Evolutionary conservation across 495 filamentous ascomycete genomes (phyloP), one percentile per base, ranked within the genome.

Genomic region (Barbatosphaeria neglecta): DNA sequence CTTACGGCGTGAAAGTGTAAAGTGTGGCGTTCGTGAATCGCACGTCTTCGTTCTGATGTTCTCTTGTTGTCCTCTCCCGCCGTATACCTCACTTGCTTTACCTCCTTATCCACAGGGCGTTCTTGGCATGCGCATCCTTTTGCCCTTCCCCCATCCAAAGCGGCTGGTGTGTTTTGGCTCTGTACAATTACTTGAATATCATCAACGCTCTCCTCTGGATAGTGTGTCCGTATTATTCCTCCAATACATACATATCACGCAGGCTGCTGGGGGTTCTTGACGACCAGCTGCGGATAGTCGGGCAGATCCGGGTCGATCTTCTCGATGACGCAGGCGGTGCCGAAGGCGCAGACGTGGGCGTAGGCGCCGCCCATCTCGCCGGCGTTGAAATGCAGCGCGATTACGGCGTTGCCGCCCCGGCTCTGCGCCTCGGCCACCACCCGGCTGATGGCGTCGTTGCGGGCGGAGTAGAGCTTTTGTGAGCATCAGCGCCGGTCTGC

Each of bases 261-360:
- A 10, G 27, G 27, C 9, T 13, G 27, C 27, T 13, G 2, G 15
- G n/a, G 15, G 4, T 20, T 39, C n/a, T 10, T 17, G 15, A 13
- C 37, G 37, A 41, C n/a, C 31, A 52, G 43, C 42, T 53, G 46
- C 13, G 42, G 38, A 13, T 47, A 24, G 6, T 31, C 42, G 11
- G 37, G 16, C 15, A 19, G 24, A 20, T 28, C 28, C 16, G 35
- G 46, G 9, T 62, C 61, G 22, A 66, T 50, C 59, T 62, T 66
- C 53, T 80, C 74, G 18, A 79, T 58, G 20, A 75, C 39, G 48
- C 68, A 70, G 9, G 76, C 77, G 4, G 77, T 81, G 1, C 77
- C 77, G 61, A 79, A 81, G 1, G 75, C 76, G 55, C 72, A 75
- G 44, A 73, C 70, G 55, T 79, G 75, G n/a, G 73, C 69, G 50